Evolutionary conservation across 164 flowering plant species (phyloP), one percentile per base, ranked within the genome.

Genomic region (Annona cherimola): DNA sequence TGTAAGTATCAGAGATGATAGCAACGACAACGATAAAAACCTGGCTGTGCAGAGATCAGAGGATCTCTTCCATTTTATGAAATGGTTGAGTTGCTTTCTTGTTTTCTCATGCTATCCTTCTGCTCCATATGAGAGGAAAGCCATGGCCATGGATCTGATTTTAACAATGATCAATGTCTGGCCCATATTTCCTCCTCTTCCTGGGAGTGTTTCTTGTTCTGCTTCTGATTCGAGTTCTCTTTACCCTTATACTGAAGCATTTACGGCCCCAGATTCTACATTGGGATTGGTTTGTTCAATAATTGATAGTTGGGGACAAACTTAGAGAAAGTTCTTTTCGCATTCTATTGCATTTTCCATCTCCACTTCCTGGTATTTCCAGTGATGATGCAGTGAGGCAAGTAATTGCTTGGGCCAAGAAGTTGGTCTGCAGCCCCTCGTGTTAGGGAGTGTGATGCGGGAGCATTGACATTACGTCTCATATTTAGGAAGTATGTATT

Each of bases 391-490:
- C 72, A 77, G 89, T 93, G 67, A 76, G 71, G 66, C 82, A 87
- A 78, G 82, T 91, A 61, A 78, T 90, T 70, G 50, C 65, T 18
- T 96, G 99, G 99, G 96, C 97, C 6, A 89, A 90, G 74, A 79
- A 76, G 72, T 79, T 93, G 74, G 90, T 93, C 39, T 87, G 89
- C 79, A 96, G 99, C 79, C 35, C 95, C 98, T 46, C 98, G 99
- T 79, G 97, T 96, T 42, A 85, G 99, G 80, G 99, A 96, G 83
- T 89, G 96, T 84, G 99, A 96, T 83, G 99, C 99, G 69, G 99
- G 99, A 67, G 97, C 99, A 71, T 73, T 96, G 77, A 83, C 91
- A 63, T 75, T 93, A 35, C 81, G 98, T 65, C 96, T 96, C 62
- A 77, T 93, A 71, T 92, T 93, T 71, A 82, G 92, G 73, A 96